A percentile compares a stretch with the other conserved stretches of the same genome.
Conservation (phyloP, 768 basidiomycete genomes). For the Mrakia frigida region DNA sequence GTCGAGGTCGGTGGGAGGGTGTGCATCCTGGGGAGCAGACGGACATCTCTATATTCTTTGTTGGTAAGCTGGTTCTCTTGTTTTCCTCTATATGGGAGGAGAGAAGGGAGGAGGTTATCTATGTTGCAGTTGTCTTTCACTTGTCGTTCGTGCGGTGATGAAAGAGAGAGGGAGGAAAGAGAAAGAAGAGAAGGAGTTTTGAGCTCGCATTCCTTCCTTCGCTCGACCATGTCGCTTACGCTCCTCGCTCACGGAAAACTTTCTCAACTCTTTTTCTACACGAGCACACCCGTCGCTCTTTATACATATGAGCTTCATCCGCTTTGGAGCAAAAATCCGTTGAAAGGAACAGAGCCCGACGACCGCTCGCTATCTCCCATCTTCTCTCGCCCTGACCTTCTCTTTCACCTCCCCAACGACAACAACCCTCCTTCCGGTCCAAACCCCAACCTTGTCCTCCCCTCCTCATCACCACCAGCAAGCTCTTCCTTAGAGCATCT, state of each 20-base stretch:
- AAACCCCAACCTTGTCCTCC: neutral
- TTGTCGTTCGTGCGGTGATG: neutral
- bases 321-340: too few species aligned
- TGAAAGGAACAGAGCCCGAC: too few species aligned
- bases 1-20: conserved; percentile 18
- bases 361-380: too few species aligned
- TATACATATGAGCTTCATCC: too few species aligned
- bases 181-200: neutral
- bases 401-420: neutral
- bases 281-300: too few species aligned
- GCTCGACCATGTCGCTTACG: too few species aligned
- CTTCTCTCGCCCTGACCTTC: neutral
- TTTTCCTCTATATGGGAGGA: neutral
- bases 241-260: too few species aligned
- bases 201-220: neutral
- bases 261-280: too few species aligned
- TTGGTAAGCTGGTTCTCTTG: too few species aligned
- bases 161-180: neutral
- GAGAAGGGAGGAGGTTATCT: neutral
- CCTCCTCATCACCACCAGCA: too few species aligned
- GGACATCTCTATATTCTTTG: neutral
- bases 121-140: neutral
- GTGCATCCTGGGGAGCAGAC: conserved; percentile 11
- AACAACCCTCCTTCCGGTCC: neutral
- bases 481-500: neutral